phyloP scores from a whole-genome alignment of 495 filamentous ascomycete species.

The Penicillium malachiteum region DNA sequence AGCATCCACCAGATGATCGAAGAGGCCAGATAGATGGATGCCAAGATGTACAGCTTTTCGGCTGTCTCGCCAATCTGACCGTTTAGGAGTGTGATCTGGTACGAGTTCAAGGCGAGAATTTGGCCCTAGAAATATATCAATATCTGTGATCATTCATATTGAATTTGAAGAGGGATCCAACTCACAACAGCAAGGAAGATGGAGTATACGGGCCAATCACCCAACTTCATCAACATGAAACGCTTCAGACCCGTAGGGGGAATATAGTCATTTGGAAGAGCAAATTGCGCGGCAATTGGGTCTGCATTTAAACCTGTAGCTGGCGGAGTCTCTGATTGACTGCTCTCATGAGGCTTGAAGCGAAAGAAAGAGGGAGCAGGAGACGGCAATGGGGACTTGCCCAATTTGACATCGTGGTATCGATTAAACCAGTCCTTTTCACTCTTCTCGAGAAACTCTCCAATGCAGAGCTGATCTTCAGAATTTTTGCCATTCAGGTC shows the following conservation, averaged over 20 bases:
- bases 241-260: slow-evolving; percentile 64
- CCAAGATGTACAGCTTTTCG: slow-evolving; percentile 64
- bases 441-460: slow-evolving; percentile 63
- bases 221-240: slow-evolving; percentile 45
- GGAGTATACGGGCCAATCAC: slow-evolving; percentile 73
- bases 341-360: slow-evolving; percentile 57
- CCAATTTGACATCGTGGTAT: slow-evolving; percentile 57
- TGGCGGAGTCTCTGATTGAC: slow-evolving; percentile 31
- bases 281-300: slow-evolving; percentile 51
- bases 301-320: slow-evolving; percentile 33
- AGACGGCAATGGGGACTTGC: slow-evolving; percentile 33
- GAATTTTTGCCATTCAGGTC: slow-evolving; percentile 57
- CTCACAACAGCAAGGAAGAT: slow-evolving; percentile 53
- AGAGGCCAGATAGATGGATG: slow-evolving; percentile 60
- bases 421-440: slow-evolving; percentile 69
- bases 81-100: slow-evolving; percentile 68
- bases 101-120: slow-evolving; percentile 68
- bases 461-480: slow-evolving; percentile 60
- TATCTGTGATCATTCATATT: background rate
- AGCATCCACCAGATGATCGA: slow-evolving; percentile 65
- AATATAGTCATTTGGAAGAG: slow-evolving; percentile 62
- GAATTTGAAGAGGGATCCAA: background rate
- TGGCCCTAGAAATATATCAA: slow-evolving; percentile 49
- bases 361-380: slow-evolving; percentile 41
- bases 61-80: slow-evolving; percentile 64